These are phyloP conservation scores for Coprinopsis sp. DNA, from an alignment of 768 basidiomycete genomes.

Conservation along the genomic window DNA sequence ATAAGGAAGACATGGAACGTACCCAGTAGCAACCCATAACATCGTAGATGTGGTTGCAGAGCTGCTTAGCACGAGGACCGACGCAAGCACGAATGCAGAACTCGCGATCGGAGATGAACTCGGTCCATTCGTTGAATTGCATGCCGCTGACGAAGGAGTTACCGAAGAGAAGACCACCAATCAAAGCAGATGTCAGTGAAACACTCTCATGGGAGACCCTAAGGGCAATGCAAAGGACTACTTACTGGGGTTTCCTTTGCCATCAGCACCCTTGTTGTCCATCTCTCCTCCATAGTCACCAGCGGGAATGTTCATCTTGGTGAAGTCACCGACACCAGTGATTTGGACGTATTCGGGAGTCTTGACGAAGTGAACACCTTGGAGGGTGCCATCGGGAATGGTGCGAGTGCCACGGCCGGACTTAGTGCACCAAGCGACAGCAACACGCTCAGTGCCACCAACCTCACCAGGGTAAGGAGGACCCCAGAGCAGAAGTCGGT, in stretches of 20 bases:
- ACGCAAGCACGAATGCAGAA: constrained; percentile 77
- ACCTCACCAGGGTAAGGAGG: constrained; percentile 51
- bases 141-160: constrained; percentile 45
- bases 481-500: constrained; percentile 73
- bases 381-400: constrained; percentile 63
- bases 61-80: constrained; percentile 48
- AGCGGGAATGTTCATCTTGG: constrained; percentile 52
- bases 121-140: constrained; percentile 81
- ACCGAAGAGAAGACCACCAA: constrained; percentile 70
- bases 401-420: constrained; percentile 66
- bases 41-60: constrained; percentile 79
- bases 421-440: constrained; percentile 76
- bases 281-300: constrained; percentile 68
- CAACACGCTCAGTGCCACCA: constrained; percentile 62
- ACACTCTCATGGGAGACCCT: background rate
- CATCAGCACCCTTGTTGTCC: constrained; percentile 67
- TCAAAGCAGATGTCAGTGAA: constrained; percentile 26
- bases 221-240: constrained; percentile 1
- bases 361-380: constrained; percentile 64
- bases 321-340: constrained; percentile 65
- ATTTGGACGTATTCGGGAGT: constrained; percentile 62
- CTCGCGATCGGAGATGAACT: constrained; percentile 62
- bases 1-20: constrained; percentile 10
- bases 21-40: constrained; percentile 59
- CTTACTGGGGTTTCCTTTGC: constrained; percentile 43